Evolutionary conservation across 129 eudicot genomes (phyloP).

Genomic region (Chrysanthemum makinoi): DNA sequence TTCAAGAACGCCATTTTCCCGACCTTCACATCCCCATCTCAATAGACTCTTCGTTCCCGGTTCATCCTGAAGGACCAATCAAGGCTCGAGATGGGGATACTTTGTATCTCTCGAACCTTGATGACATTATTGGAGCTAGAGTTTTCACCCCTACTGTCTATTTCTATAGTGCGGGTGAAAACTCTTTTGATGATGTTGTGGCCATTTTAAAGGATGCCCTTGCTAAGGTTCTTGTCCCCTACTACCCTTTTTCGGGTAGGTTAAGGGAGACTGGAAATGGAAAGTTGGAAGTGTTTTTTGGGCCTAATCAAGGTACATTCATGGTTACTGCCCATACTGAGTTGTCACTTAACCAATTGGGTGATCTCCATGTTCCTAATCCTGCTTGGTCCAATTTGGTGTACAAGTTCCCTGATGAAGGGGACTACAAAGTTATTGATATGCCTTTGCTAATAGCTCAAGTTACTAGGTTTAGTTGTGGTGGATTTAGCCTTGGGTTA

Average conservation of each 20-base stretch:
- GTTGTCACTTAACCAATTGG: slow-evolving; percentile 47
- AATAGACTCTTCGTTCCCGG: slow-evolving; percentile 36
- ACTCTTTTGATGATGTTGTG: slow-evolving; percentile 20
- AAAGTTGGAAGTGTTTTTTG: slow-evolving; percentile 76
- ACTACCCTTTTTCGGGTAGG: slow-evolving; percentile 89
- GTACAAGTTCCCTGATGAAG: slow-evolving; percentile 67
- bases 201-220: slow-evolving; percentile 54
- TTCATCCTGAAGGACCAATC: slow-evolving; percentile 50
- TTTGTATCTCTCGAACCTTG: slow-evolving; percentile 90
- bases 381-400: slow-evolving; percentile 76
- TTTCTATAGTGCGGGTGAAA: slow-evolving; percentile 46
- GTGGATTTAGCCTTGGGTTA: slow-evolving; percentile 91
- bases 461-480: slow-evolving; percentile 73
- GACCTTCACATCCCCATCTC: slow-evolving; percentile 58
- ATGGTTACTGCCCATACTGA: slow-evolving; percentile 72
- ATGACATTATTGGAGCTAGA: slow-evolving; percentile 80
- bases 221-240: slow-evolving; percentile 69
- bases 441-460: slow-evolving; percentile 92
- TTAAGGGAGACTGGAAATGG: slow-evolving; percentile 58
- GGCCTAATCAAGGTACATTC: slow-evolving; percentile 72
- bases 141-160: slow-evolving; percentile 87
- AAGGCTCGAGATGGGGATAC: slow-evolving; percentile 43
- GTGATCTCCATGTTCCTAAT: slow-evolving; percentile 73
- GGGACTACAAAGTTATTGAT: slow-evolving; percentile 68
- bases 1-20: slow-evolving; percentile 75